Base-by-base conservation (phyloP, 192 early-diverging fungal species). In the Chytriomyces hyalinus region DNA sequence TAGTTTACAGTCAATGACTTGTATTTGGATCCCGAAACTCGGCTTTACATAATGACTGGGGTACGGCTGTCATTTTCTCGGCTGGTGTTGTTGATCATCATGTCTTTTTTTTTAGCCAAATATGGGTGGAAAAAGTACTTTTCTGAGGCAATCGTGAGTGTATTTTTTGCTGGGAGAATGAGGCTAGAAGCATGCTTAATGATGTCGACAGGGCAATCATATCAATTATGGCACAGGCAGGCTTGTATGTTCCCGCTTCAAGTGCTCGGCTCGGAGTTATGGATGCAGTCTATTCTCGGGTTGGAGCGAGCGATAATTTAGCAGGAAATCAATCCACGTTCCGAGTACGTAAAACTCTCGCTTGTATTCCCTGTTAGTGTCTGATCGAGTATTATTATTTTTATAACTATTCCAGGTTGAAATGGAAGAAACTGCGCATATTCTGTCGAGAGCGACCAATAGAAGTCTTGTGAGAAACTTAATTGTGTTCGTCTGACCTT, bases 111-210 rank as follows among this genome's bases (percentile, higher is more conserved):
- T 86, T 0, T 88, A 92, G 46, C 94, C 93, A 11, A 94, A 94
- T 73, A 94, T 95, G 93, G 93, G 92, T 4, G 93, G 93, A 44
- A 90, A 92, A 72, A 82, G 78, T 51, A 92, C 91, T 9, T 91
- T 90, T 73, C 86, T 93, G 24, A 83, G 92, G 8, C 89, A 92
- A 70, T 85, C 86, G 63, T 91, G 84, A 0, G 73, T 90, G 4
- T 68, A 87, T 24, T 77, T 83, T 6, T 24, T 68, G 4, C 26
- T 73, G 59, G 13, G 24, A 0, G 24, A 26, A 26, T 26, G 24
- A 26, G 24, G 28, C 22, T 15, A 61, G 13, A 26, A 28, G 36
- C 11, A 89, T 87, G 45, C 9, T 46, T 49, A 43, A 3, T 47
- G 9, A n/a, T 11, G 3, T 78, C 13, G 26, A 15, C 47, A 79